Evolutionary conservation across 2,329 filamentous ascomycete genomes (phyloP).

Genomic region (Bipolaris bicolor): DNA sequence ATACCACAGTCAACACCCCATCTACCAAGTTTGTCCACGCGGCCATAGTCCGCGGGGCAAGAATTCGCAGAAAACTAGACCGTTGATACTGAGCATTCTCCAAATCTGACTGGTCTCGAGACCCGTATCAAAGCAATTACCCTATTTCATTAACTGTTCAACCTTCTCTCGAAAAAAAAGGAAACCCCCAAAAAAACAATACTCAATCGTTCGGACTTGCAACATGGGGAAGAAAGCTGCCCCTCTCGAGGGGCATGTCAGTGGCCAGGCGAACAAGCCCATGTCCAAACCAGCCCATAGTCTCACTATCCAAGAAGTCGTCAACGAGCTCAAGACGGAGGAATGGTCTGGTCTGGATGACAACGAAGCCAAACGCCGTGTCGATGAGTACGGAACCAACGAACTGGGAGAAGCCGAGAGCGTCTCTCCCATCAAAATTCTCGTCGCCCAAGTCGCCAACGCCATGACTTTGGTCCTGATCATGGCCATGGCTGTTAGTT

Average conservation of each 20-base stretch:
- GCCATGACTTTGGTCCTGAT: slow-evolving; percentile 74
- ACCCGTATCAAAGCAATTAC: background rate
- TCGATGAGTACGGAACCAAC: slow-evolving; percentile 68
- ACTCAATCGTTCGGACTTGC: background rate
- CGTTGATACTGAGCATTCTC: slow-evolving; percentile 6
- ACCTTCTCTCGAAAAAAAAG: background rate
- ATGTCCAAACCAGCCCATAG: slow-evolving; percentile 68
- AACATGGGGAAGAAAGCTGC: slow-evolving; percentile 31
- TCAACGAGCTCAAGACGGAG: slow-evolving; percentile 65
- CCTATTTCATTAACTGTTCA: background rate
- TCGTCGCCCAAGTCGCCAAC: slow-evolving; percentile 75
- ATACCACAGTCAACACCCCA: slow-evolving; percentile 24
- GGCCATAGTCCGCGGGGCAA: slow-evolving; percentile 23
- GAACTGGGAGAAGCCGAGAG: slow-evolving; percentile 72
- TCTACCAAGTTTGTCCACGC: slow-evolving; percentile 31
- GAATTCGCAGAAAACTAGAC: slow-evolving; percentile 25
- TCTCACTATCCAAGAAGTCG: slow-evolving; percentile 58
- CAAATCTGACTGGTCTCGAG: background rate
- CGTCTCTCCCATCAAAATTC: slow-evolving; percentile 73
- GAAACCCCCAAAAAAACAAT: background rate
- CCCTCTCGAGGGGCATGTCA: slow-evolving; percentile 39
- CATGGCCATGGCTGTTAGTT: slow-evolving; percentile 57
- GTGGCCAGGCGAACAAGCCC: slow-evolving; percentile 55
- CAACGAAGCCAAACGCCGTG: slow-evolving; percentile 64
- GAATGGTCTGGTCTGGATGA: slow-evolving; percentile 69